Conservation (phyloP, 331 rosid genomes). For the Spiraea crenata region DNA sequence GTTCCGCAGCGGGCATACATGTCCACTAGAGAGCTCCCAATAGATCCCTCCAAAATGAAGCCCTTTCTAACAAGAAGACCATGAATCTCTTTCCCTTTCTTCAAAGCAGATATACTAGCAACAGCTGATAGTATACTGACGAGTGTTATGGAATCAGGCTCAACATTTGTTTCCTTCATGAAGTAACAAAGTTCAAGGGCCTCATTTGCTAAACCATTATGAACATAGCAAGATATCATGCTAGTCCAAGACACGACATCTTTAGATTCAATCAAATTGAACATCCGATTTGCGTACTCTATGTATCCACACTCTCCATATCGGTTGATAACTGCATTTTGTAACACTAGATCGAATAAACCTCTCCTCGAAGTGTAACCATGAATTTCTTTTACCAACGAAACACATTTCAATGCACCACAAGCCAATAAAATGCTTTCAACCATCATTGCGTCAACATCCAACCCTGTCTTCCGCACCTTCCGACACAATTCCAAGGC, state of each 20-base stretch:
- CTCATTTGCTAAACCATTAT: conserved; percentile 53
- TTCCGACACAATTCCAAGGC: conserved; percentile 51
- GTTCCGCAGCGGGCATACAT: conserved; percentile 72
- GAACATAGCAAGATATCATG: conserved; percentile 62
- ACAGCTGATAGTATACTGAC: conserved; percentile 60
- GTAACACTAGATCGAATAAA: conserved; percentile 50
- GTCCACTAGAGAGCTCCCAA: conserved; percentile 68
- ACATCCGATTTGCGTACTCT: conserved; percentile 46
- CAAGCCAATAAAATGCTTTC: conserved; percentile 67
- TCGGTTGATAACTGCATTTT: conserved; percentile 55
- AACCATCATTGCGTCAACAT: conserved; percentile 60
- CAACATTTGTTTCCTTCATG: conserved; percentile 44
- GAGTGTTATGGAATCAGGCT: conserved; percentile 57
- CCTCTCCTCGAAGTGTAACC: conserved; percentile 42
- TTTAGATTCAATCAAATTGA: conserved; percentile 52
- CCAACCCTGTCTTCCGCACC: conserved; percentile 42
- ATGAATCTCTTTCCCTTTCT: conserved; percentile 75
- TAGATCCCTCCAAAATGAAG: conserved; percentile 46
- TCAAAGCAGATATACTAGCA: conserved; percentile 65
- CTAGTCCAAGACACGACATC: conserved; percentile 86
- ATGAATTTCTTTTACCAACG: conserved; percentile 57
- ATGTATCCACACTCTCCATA: conserved; percentile 53
- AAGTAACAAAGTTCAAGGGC: conserved; percentile 55
- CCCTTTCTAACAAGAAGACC: conserved; percentile 69
- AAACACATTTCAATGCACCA: conserved; percentile 41